Base-by-base conservation (phyloP, 179 eudicot species). In the Beta lomatogona region DNA sequence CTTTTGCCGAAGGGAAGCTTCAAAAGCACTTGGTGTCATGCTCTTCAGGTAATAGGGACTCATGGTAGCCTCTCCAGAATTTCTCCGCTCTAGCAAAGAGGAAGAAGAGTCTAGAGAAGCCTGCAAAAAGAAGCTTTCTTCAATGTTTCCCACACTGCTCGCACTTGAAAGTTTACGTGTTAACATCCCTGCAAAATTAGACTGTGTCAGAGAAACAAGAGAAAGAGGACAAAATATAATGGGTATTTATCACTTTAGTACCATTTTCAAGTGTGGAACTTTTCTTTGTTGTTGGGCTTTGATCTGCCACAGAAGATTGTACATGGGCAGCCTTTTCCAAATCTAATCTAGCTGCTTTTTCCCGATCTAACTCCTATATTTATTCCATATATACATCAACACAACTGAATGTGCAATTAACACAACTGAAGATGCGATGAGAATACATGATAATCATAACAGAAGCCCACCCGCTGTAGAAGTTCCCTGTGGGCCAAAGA, bases 41-140 rank as follows among this genome's bases (percentile, higher is more conserved):
- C 93, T 96, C 85, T 89, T 96, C 83, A 91, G 80, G 86, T 87
- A 93, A 80, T 91, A 96, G 11, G 99, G 94, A 78, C 84, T 94
- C 90, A 89, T 82, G 72, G 86, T 48, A 65, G 88, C 77, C 88
- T 91, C 99, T 71, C 91, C 97, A 61, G 91, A 81, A 88, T 86
- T 91, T 84, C 96, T 91, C 84, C 91, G 82, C 69, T 94, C 99
- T 65, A 89, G 86, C 55, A 83, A 85, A 83, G 71, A 84, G 77
- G 89, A 93, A 79, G 99, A 90, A 44, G 97, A 90, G 77, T 90
- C 98, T 45, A 93, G 88, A 82, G 97, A 92, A 78, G 97, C 94
- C 81, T 96, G 98, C 91, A 94, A 89, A 85, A 90, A 94, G 84
- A 89, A 92, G 86, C 98, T 96, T 85, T 96, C 98, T 86, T 94